phyloP scores from a whole-genome alignment of 2,329 filamentous ascomycete species.

The Colletotrichum brevisporum region DNA sequence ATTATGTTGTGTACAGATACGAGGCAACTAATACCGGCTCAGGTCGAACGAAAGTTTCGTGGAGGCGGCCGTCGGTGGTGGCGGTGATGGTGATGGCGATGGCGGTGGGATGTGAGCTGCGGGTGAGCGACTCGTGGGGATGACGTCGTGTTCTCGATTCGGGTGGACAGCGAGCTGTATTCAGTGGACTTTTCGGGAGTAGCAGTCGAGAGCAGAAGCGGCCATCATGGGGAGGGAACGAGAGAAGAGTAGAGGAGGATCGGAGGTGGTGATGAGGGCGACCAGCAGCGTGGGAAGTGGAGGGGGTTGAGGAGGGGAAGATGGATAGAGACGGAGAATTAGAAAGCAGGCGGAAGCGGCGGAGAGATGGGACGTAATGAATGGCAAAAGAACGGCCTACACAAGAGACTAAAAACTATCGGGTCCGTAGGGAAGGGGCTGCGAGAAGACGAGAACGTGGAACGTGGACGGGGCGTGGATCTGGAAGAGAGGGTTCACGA shows the following conservation, averaged over 20 bases:
- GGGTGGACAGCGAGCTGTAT: background rate
- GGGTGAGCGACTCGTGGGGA: background rate
- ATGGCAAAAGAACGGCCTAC: constrained; percentile 23
- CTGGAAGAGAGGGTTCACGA: background rate
- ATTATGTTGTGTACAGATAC: constrained; percentile 1
- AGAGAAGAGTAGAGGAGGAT: constrained; percentile 5
- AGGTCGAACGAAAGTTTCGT: constrained; percentile 7
- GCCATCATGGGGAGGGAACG: constrained; percentile 26
- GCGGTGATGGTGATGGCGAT: background rate
- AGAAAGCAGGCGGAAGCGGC: constrained; percentile 35
- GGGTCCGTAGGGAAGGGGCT: background rate
- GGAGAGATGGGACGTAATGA: constrained; percentile 35
- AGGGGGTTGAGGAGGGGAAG: constrained; percentile 20
- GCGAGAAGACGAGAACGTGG: constrained; percentile 6
- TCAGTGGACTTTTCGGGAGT: constrained; percentile 37
- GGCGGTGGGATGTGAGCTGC: background rate
- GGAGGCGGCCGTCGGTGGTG: background rate
- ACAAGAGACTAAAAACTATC: no score
- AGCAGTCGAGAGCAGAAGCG: constrained; percentile 26
- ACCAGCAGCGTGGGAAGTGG: background rate
- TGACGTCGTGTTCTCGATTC: constrained; percentile 1
- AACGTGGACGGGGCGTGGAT: background rate
- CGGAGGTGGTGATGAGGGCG: background rate
- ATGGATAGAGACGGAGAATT: constrained; percentile 32
- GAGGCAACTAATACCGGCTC: background rate